Evolutionary conservation across 805 yeast genomes (phyloP), one percentile per base, ranked within the genome.

Genomic region (Starmerella bombi): DNA sequence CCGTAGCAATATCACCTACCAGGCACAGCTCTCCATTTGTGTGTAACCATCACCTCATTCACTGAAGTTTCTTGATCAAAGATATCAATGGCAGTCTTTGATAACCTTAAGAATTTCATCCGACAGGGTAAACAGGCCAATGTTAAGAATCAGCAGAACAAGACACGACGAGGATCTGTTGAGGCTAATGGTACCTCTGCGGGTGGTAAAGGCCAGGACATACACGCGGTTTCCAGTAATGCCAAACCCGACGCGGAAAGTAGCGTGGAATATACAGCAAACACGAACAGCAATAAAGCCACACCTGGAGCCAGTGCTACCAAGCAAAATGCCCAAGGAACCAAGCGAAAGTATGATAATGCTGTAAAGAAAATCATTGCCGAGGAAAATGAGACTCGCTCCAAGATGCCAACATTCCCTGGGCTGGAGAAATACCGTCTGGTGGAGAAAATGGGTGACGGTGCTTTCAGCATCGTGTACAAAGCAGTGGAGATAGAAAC

Each of bases 381-480:
- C 25, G 67, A 64, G 43, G 68, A 65, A 36, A 57, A 51, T 29
- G 58, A 50, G 37, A 49, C 55, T 29, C 42, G 52, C 32, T 41
- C 51, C 4, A 48, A 53, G 35, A 35, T 62, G 51, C 67, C 67
- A 14, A 15, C 40, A 4, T 65, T 62, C 40, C 59, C 61, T 15
- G 70, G 68, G 4, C 49, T 65, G 7, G 67, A 64, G 39, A 42
- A 55, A 22, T 65, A 54, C 47, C 38, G 37, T 30, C 49, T 65
- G 20, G 31, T 60, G n/a, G 61, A 61, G 41, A 64, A 66, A 48
- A 63, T 65, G 65, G 70, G 70, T 38, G 70, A 65, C 55, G 97
- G 97, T 7, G 96, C 96, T 0, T 86, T 88, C 57, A 82, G 94
- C 3, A 69, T 72, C 10, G 97, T 88, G 4, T 82, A 75, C 63